Evolutionary conservation across 2,329 filamentous ascomycete genomes (phyloP), one percentile per base, ranked within the genome.

Genomic region (Neopestalotiopsis sp.): DNA sequence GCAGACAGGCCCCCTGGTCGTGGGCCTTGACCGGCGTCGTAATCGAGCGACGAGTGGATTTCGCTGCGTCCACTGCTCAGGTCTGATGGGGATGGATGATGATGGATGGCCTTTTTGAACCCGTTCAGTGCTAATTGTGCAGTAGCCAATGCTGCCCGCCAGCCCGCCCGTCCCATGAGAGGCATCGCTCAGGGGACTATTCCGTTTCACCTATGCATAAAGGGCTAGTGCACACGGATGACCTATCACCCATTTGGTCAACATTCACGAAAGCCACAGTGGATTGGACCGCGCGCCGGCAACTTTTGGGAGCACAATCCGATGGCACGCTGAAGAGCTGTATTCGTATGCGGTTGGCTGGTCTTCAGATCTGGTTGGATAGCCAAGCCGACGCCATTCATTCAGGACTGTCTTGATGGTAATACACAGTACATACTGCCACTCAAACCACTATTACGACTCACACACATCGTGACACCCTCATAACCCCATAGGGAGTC

Each of bases 151-250:
- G 17, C 45, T n/a, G 45, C 45, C 45, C 2, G 14, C 42, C 42
- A 45, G 42, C 42, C 42, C 10, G 42, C 42, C 42, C 5, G 13
- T n/a, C 42, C 42, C 42, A 53, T 53, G 14, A 17, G 24, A 28
- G 24, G 12, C 30, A 38, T 62, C 59, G 28, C 32, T 62, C 61
- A 64, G 61, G 61, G 40, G 61, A 64, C 12, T 49, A 38, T 40
- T 42, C n/a, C 28, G 61, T 64, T 64, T 64, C 61, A 64, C 61
- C 59, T 64, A 49, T 34, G 61, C 61, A 34, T 42, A 45, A 20
- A 28, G 20, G 61, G 38, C 42, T 49, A 64, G 61, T 28, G 40
- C 38, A n/a, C 61, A 38, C 61, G 61, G 61, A 49, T n/a, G 45
- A 40, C 40, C 61, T 64, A 64, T 34, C 28, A 49, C 61, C 38